These are phyloP conservation scores for Aspergillus oerlinghausenensis DNA, from an alignment of 2,329 filamentous ascomycete genomes.

Conservation along the genomic window DNA sequence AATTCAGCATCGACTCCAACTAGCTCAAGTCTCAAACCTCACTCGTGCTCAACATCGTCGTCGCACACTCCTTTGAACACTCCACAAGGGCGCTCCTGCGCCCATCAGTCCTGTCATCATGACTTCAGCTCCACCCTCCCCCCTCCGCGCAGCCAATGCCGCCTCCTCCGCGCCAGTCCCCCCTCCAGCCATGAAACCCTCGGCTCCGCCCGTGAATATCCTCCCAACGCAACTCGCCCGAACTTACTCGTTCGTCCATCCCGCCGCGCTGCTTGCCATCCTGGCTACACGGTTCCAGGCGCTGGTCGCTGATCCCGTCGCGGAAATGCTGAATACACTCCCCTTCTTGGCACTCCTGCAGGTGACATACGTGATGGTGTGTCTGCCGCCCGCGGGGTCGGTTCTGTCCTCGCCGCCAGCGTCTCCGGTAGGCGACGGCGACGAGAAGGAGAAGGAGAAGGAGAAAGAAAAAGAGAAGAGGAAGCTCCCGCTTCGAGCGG, in stretches of 20 bases:
- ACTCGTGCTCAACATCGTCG: not conserved
- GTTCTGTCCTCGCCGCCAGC: constrained; percentile 15
- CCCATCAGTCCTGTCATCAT: constrained; percentile 2
- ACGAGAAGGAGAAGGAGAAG: constrained; percentile 3
- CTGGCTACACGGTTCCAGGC: constrained; percentile 60
- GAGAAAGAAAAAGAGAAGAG: not conserved
- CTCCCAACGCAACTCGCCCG: constrained; percentile 47
- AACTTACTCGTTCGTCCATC: constrained; percentile 63
- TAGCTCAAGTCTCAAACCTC: not conserved
- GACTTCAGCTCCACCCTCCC: not conserved
- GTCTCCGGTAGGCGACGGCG: constrained; percentile 6
- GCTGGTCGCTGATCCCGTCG: constrained; percentile 66
- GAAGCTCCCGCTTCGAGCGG: constrained; percentile 11
- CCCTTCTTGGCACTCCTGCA: constrained; percentile 63
- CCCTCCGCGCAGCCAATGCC: not conserved
- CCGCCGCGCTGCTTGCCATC: constrained; percentile 60
- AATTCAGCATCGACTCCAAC: not conserved
- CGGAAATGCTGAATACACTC: constrained; percentile 58
- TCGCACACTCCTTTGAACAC: not conserved
- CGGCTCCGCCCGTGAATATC: constrained; percentile 42
- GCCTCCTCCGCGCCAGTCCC: constrained; percentile 10
- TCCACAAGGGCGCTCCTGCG: constrained; percentile 1
- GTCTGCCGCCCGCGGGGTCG: constrained; percentile 52
- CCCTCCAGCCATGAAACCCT: constrained; percentile 17
- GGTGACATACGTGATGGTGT: constrained; percentile 53